These are phyloP conservation scores for Acanthamoeba polyphaga DNA, from an alignment of 208 protist species.

Conservation along the genomic window DNA sequence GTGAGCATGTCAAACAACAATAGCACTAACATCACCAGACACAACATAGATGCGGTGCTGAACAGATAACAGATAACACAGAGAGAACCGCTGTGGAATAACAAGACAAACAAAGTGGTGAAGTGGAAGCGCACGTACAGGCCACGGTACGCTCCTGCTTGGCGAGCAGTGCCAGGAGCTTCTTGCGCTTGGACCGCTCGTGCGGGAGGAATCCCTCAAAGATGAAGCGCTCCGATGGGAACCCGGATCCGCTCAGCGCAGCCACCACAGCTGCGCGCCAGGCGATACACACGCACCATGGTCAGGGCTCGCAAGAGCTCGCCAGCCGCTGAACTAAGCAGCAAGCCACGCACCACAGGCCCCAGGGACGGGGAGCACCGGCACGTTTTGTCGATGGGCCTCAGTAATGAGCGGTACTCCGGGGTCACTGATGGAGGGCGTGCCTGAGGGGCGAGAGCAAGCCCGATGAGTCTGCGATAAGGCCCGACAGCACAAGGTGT, in stretches of 20 bases:
- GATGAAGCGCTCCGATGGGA: constrained; percentile 42
- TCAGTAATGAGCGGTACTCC: constrained; percentile 40
- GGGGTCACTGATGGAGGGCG: constrained; percentile 39
- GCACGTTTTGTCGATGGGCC: constrained; percentile 28
- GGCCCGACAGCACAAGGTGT: not conserved
- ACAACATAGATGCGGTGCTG: not conserved
- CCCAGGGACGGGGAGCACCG: constrained; percentile 53
- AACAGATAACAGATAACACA: too few species aligned
- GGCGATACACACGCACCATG: not conserved
- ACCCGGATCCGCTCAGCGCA: constrained; percentile 42
- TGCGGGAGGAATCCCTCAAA: constrained; percentile 69
- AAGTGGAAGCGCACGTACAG: not conserved
- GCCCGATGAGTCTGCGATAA: too few species aligned
- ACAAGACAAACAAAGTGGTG: not conserved
- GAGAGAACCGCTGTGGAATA: not conserved
- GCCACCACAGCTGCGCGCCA: constrained; percentile 59
- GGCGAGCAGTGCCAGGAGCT: not conserved
- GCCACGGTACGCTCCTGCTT: constrained; percentile 37
- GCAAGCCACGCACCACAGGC: not conserved
- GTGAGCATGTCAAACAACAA: not conserved
- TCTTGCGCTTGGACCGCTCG: not conserved
- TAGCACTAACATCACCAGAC: not conserved
- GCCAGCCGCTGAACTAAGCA: not conserved
- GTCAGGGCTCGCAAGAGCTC: not conserved
- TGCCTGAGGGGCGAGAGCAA: not conserved